Base-by-base conservation (phyloP, 2,329 filamentous ascomycete genomes). In the Fusarium nisikadoi region DNA sequence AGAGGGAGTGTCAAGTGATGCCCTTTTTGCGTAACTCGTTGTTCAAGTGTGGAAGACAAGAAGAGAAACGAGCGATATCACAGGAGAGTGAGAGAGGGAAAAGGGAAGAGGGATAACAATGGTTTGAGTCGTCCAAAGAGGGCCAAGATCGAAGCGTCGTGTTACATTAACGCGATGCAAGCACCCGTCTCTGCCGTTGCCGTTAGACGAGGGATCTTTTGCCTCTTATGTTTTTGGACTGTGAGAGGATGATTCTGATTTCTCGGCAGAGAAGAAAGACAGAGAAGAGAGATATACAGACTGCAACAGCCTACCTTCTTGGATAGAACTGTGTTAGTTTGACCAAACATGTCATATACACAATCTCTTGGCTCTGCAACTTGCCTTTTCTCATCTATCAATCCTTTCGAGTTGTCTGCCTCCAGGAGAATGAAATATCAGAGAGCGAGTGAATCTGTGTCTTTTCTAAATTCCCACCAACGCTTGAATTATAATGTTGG, bases 81-180 rank as follows among this genome's bases (percentile, higher is more conserved):
- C 49, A 27, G 27, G n/a, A 20, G 35, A 61, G 56, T 33, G 39
- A 56, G 50, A 36, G 65, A 68, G 45, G 43, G 52, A 29, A 54
- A 33, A 54, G 36, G 19, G 19, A 43, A 46, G 36, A 49, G 39
- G 50, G 35, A 33, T 14, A 59, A 49, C 29, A 45, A 70, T 65
- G 49, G 33, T n/a, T 27, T 27, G 63, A 60, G 38, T 47, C 54
- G 68, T 63, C 62, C 60, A 65, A 64, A 65, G 56, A 59, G 58
- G 58, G 53, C 38, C 70, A 65, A 72, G 53, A 55, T 53, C 43
- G 55, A 72, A 50, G 41, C 31, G 60, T 57, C 27, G 70, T 72
- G 70, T 62, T 31, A 72, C 70, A 45, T 63, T 45, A 33, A 52
- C 23, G 39, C 54, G 61, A 53, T 72, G 70, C 70, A 73, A 47